A percentile compares a stretch with the other conserved stretches of the same genome.
phyloP scores from a whole-genome alignment of 106 monocot species.

The Xerophyta viscosa region DNA sequence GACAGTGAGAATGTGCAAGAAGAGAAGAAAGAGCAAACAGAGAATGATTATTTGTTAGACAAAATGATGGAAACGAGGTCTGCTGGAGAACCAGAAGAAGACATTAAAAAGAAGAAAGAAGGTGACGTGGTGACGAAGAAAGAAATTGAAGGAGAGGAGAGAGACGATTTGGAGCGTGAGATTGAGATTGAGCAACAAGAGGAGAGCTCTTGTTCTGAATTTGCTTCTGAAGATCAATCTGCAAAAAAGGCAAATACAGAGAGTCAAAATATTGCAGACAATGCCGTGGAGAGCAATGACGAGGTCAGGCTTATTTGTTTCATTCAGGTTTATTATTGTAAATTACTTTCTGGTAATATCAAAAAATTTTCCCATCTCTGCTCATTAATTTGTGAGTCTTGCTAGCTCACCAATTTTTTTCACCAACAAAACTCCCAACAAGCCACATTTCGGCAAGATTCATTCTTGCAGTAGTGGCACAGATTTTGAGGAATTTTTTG shows the following conservation, averaged over 20 bases:
- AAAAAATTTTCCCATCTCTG: background rate
- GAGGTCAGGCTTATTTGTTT: background rate
- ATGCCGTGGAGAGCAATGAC: background rate
- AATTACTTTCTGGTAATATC: background rate
- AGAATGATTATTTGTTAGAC: background rate
- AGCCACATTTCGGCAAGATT: too few relatives aligned
- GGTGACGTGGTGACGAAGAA: background rate
- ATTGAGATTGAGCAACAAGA: background rate
- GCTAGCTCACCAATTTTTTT: too few relatives aligned
- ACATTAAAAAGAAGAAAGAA: background rate
- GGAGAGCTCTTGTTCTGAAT: slow-evolving; percentile 4
- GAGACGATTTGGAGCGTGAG: background rate
- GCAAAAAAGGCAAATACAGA: background rate
- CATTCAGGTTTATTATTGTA: background rate
- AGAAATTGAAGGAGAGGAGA: background rate
- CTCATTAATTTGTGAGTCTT: too few relatives aligned
- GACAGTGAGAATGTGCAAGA: background rate
- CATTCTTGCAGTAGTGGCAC: too few relatives aligned
- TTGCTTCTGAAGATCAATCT: background rate
- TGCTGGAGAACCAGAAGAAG: background rate
- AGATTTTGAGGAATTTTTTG: too few relatives aligned
- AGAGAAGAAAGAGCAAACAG: background rate
- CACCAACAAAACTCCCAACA: too few relatives aligned
- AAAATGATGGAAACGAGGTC: background rate
- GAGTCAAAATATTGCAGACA: background rate